Percentiles rank a stretch among this genome's conserved stretches.
Evolutionary conservation across 2,329 filamentous ascomycete genomes (phyloP).

Genomic region (Penicillium expansum): DNA sequence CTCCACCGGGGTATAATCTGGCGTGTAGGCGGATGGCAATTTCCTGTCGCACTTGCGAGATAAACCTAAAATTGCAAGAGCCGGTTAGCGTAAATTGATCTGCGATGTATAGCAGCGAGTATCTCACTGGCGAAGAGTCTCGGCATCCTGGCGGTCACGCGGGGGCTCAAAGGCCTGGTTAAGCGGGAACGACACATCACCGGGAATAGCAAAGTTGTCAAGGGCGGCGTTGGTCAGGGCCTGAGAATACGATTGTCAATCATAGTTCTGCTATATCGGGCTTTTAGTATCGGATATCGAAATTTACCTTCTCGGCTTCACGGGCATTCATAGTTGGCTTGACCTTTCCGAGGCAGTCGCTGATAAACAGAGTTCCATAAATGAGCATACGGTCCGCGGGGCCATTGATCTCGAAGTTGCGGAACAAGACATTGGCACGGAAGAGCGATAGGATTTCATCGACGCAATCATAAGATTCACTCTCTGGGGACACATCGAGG

Average conservation of each 20-base stretch:
- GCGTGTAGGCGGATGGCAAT: constrained; percentile 77
- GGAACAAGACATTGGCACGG: constrained; percentile 97
- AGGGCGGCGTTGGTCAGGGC: constrained; percentile 87
- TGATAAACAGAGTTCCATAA: constrained; percentile 94
- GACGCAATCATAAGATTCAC: constrained; percentile 91
- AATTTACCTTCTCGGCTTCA: constrained; percentile 62
- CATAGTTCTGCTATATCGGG: not conserved
- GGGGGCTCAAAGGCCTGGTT: constrained; percentile 97
- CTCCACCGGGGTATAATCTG: constrained; percentile 77
- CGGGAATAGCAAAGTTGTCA: constrained; percentile 92
- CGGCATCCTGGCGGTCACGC: constrained; percentile 80
- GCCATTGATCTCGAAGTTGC: constrained; percentile 98
- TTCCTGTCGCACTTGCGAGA: constrained; percentile 91
- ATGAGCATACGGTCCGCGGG: constrained; percentile 90
- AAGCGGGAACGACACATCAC: constrained; percentile 86
- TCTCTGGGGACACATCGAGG: constrained; percentile 68
- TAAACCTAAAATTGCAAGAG: constrained; percentile 40
- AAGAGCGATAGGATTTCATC: constrained; percentile 92
- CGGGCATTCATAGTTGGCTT: constrained; percentile 66
- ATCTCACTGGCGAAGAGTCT: constrained; percentile 77
- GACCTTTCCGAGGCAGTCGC: constrained; percentile 85
- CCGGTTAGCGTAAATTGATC: not conserved
- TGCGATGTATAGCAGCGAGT: not conserved
- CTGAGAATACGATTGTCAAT: constrained; percentile 48
- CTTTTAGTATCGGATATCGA: not conserved